Base-by-base conservation (phyloP, 2,329 filamentous ascomycete genomes). In the Epichloe hybrida region DNA sequence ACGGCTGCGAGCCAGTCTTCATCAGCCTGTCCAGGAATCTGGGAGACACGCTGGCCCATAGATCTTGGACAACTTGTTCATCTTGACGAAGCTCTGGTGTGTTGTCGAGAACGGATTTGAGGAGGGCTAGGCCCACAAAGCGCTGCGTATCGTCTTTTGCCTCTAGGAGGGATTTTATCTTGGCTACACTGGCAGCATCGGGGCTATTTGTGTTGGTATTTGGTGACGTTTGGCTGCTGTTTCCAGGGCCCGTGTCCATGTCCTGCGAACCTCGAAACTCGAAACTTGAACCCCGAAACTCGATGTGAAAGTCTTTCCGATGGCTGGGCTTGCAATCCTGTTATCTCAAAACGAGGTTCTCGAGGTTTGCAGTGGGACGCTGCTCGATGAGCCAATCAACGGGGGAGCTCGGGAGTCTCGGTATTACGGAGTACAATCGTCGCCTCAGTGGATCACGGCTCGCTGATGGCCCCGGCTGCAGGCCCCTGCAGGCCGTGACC, bases 21-120 rank as follows among this genome's bases (percentile, higher is more conserved):
- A 86, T 66, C 9, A 86, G 66, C 20, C 81, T 73, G 61, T 83
- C 80, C 3, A 86, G 63, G 57, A 86, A 86, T 53, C 73, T 82
- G 54, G 76, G 67, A 3, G 81, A 75, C 21, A 86, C 71, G 35
- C 73, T 72, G 36, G 71, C 65, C 83, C 83, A 86, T 41, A 84
- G 65, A 13, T 61, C 62, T n/a, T 64, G 58, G 4, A 83, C 58
- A 7, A 60, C 61, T 2, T 64, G 63, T 9, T 70, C 66, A 62
- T 81, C 71, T 49, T 72, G 64, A 43, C 71, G 71, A 21, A 81
- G 63, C n/a, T 71, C 63, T 21, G 71, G 65, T 5, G 76, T 74
- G 59, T 78, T 80, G 62, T 85, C 81, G 35, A 86, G 70, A 12
- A 83, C 66, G n/a, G 79, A 77, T 58, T 81, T 83, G 48, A 86